Evolutionary conservation across 208 protist species (phyloP), one percentile per base, ranked within the genome.

Genomic region (Angomonas deanei): DNA sequence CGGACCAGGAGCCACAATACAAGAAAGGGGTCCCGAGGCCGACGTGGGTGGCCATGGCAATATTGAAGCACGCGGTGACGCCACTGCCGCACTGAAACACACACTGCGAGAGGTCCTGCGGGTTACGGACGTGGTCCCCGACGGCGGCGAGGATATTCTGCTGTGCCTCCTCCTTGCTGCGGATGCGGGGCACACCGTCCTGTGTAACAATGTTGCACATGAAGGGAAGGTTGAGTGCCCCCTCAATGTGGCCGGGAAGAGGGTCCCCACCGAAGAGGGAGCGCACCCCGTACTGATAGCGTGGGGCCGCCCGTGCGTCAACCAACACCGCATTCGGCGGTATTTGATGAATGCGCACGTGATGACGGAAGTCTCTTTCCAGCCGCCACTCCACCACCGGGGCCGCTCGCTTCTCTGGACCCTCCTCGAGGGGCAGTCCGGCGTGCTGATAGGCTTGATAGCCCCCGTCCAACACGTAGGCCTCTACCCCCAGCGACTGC

Each of bases 1-100:
- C 76, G 0, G 84, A 92, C 86, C 89, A 95, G 10, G 86, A 91
- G 38, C 86, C 86, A 52, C 71, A 78, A 64, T 91, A 95, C 10
- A 95, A 72, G 38, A 72, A 71, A 0, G 86, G 84, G 47, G 70
- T 67, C 38, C 86, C 86, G 6, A 95, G 72, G 26, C 78, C 84
- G 10, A 90, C 58, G 33, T 95, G 89, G 24, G 61, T 60, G 10
- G 58, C 62, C 19, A 87, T 46, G 24, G 86, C 86, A 31, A 92
- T 79, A 61, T 83, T 92, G 39, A 91, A 68, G 70, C 82, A 87
- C 27, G 84, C 89, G 23, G 67, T 91, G 36, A 95, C 38, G 42
- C 89, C 89, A 60, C 84, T 92, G 55, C 86, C 89, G 61, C 89
- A 95, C 19, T 78, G 86, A 58, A 91, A 88, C 49, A 95, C 78